phyloP scores from a whole-genome alignment of 192 early-diverging fungal species.

The Rhizophagus prolifer region DNA sequence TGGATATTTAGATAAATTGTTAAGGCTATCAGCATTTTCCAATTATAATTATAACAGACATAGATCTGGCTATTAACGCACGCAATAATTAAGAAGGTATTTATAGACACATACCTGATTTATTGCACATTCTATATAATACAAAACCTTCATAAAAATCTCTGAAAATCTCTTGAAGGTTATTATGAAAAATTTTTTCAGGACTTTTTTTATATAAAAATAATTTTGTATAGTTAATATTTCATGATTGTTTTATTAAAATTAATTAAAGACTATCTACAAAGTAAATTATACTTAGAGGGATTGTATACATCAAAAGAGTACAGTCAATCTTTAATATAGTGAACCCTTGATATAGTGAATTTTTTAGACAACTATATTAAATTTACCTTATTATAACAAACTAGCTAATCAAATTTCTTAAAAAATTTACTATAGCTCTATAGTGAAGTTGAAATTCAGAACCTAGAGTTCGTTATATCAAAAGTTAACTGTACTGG shows the following conservation, averaged over 20 bases:
- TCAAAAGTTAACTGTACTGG: no score
- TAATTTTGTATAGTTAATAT: not conserved
- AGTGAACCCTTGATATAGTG: no score
- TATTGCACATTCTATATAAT: not conserved
- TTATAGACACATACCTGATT: not conserved
- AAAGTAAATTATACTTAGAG: no score
- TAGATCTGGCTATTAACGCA: not conserved
- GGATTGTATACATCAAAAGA: no score
- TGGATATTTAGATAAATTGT: not conserved
- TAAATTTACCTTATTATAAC: no score
- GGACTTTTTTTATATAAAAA: not conserved
- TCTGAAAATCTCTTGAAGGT: not conserved
- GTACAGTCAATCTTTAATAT: no score
- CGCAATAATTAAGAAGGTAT: not conserved
- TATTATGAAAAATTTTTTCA: not conserved
- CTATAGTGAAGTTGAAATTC: no score
- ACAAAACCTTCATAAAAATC: not conserved
- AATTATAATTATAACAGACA: not conserved
- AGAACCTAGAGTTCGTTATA: no score
- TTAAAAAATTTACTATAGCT: no score
- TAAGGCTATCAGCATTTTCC: not conserved
- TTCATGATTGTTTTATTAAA: not conserved
- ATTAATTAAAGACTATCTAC: not conserved
- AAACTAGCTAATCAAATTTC: no score
- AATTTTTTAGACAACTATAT: no score